Evolutionary conservation across 768 basidiomycete species (phyloP).

Genomic region (Nevesoporus exiguus): DNA sequence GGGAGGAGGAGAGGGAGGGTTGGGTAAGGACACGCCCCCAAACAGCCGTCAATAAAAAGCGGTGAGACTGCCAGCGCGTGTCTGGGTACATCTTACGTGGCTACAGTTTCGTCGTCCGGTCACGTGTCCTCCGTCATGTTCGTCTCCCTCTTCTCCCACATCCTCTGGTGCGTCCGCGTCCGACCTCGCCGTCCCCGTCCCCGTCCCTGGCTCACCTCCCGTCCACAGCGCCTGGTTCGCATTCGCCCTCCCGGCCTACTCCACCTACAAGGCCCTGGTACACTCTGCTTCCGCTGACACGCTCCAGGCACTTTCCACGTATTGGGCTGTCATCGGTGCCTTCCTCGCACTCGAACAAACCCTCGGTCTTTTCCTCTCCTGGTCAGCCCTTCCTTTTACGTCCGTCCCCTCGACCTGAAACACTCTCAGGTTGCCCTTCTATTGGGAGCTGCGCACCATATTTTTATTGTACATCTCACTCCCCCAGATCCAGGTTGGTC

Average conservation of each 20-base stretch:
- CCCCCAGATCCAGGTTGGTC: slow-evolving; percentile 62
- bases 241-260: slow-evolving; percentile 59
- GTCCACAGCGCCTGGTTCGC: slow-evolving; percentile 66
- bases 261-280: slow-evolving; percentile 65
- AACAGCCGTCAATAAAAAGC: slow-evolving; percentile 21
- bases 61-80: slow-evolving; percentile 1
- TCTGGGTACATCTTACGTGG: slow-evolving; percentile 4
- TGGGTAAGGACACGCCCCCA: slow-evolving; percentile 1
- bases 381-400: slow-evolving; percentile 38
- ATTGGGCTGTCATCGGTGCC: slow-evolving; percentile 61
- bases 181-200: no score
- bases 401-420: slow-evolving; percentile 3
- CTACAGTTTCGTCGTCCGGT: neutral
- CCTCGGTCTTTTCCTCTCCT: slow-evolving; percentile 62
- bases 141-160: slow-evolving; percentile 45
- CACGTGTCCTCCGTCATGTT: slow-evolving; percentile 36
- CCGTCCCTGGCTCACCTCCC: neutral
- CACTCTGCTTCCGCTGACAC: slow-evolving; percentile 50
- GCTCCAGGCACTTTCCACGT: slow-evolving; percentile 54
- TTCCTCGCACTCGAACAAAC: slow-evolving; percentile 62
- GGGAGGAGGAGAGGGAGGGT: slow-evolving; percentile 1
- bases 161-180: slow-evolving; percentile 40
- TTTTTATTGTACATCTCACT: slow-evolving; percentile 66
- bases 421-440: slow-evolving; percentile 64
- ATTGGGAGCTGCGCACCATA: slow-evolving; percentile 69